Percentiles rank a stretch among this genome's conserved stretches.
phyloP scores from a whole-genome alignment of 140 eudicot species.

The Bidens hawaiensis region DNA sequence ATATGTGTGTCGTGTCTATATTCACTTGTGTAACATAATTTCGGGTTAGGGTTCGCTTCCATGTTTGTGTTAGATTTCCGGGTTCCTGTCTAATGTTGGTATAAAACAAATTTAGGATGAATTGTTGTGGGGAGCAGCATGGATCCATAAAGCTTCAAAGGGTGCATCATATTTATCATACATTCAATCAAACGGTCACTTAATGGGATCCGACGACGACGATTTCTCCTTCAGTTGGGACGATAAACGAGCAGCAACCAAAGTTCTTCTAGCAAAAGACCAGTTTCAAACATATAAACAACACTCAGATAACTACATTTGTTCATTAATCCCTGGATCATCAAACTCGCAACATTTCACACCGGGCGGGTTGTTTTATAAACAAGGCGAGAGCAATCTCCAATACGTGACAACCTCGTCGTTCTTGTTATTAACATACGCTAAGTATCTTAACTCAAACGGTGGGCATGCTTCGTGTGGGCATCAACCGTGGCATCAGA shows the following conservation, averaged over 20 bases:
- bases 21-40: too few relatives aligned
- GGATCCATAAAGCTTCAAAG: conserved; percentile 82
- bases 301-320: conserved; percentile 90
- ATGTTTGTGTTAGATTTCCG: too few relatives aligned
- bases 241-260: conserved; percentile 84
- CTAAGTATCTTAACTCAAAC: conserved; percentile 52
- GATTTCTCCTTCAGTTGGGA: conserved; percentile 96
- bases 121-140: conserved; percentile 94
- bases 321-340: conserved; percentile 78
- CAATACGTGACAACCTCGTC: conserved; percentile 83
- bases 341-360: conserved; percentile 67
- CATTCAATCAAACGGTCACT: conserved; percentile 81
- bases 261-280: conserved; percentile 69
- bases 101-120: conserved; percentile 53
- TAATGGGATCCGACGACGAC: conserved; percentile 71
- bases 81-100: not conserved
- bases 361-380: conserved; percentile 82
- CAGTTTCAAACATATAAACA: conserved; percentile 60
- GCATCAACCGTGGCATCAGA: conserved; percentile 43
- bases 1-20: too few relatives aligned
- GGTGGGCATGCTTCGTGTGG: conserved; percentile 59
- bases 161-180: conserved; percentile 47
- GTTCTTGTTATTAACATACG: conserved; percentile 68
- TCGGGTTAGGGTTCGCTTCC: too few relatives aligned
- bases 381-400: conserved; percentile 73